A percentile compares a stretch with the other conserved stretches of the same genome.
phyloP scores from a whole-genome alignment of 176 grass and related monocot genomes.

The Alopecurus myosuroides region DNA sequence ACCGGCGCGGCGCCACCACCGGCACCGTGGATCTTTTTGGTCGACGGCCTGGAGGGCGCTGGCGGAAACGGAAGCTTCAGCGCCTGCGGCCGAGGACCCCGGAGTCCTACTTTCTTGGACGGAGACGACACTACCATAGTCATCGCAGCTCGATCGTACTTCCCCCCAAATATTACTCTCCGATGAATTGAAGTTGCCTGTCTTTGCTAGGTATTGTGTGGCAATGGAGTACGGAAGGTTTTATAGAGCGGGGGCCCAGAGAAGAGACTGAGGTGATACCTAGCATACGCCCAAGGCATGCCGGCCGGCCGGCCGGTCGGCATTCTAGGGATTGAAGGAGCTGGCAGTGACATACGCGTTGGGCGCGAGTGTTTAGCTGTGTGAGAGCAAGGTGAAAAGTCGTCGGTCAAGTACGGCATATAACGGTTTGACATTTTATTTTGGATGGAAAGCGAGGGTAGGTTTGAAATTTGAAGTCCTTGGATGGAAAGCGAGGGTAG shows the following conservation, averaged over 20 bases:
- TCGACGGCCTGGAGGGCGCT: neutral
- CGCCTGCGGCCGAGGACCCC: slow-evolving; percentile 27
- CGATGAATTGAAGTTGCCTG: neutral
- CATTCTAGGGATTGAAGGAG: neutral
- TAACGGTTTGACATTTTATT: neutral
- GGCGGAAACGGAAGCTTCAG: slow-evolving; percentile 37
- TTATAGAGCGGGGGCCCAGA: slow-evolving; percentile 13
- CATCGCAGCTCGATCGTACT: slow-evolving; percentile 1
- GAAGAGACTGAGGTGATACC: neutral
- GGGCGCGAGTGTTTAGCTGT: neutral
- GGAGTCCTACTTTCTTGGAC: slow-evolving; percentile 39
- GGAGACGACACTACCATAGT: slow-evolving; percentile 19
- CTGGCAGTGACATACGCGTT: neutral
- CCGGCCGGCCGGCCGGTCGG: neutral
- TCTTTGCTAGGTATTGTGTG: neutral
- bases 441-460: neutral
- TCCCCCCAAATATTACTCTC: neutral
- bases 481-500: neutral
- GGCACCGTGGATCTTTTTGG: neutral
- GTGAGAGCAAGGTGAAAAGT: neutral
- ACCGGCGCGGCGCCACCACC: neutral
- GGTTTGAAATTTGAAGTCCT: no score
- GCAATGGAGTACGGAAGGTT: neutral
- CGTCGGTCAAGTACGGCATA: slow-evolving; percentile 23
- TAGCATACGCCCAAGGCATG: no score